Conservation (phyloP, 169 alveolate genomes). For the Cryptosporidium viatorum region DNA sequence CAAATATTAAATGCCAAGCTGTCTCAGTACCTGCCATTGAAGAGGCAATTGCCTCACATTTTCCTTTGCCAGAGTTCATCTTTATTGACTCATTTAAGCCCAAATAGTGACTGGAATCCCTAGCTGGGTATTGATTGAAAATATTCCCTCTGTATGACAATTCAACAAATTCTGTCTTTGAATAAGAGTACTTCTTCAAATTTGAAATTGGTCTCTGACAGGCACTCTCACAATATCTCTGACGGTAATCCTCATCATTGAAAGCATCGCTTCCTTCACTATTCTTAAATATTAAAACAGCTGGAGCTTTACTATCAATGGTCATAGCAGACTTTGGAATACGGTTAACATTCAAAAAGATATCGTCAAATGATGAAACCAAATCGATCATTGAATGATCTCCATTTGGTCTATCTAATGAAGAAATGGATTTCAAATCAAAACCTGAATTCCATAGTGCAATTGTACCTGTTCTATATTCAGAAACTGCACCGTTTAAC, state of each 20-base stretch:
- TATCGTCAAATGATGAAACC: constrained; percentile 33
- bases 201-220: constrained; percentile 52
- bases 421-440: constrained; percentile 3
- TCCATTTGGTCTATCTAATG: constrained; percentile 20
- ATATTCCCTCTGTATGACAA: constrained; percentile 34
- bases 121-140: constrained; percentile 63
- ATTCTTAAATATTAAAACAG: constrained; percentile 25
- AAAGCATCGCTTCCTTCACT: not conserved
- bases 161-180: constrained; percentile 59
- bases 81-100: constrained; percentile 3
- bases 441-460: constrained; percentile 52
- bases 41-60: constrained; percentile 7
- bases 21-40: constrained; percentile 19
- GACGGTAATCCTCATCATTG: constrained; percentile 35
- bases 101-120: constrained; percentile 3
- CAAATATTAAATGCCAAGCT: constrained; percentile 27
- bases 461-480: constrained; percentile 57
- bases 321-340: constrained; percentile 4
- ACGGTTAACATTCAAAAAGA: constrained; percentile 37
- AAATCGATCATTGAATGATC: not conserved
- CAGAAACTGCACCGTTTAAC: not conserved
- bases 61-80: constrained; percentile 17
- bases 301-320: constrained; percentile 5
- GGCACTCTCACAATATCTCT: constrained; percentile 28
- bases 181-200: constrained; percentile 31